These are phyloP conservation scores for Suhomyces pyralidae DNA, from an alignment of 805 yeast species.

Conservation along the genomic window DNA sequence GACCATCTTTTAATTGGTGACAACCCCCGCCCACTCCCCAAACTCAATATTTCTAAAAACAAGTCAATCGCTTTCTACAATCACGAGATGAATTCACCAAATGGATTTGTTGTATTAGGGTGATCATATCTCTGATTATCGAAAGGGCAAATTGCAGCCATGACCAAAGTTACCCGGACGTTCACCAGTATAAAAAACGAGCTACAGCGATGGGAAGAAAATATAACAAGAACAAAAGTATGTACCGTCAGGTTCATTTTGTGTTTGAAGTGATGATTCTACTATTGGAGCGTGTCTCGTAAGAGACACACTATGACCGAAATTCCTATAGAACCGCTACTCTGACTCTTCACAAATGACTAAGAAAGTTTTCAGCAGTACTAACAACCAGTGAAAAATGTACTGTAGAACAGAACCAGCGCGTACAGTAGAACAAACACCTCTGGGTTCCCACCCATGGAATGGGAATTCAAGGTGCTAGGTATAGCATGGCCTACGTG, in stretches of 20 bases:
- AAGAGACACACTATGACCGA: slow-evolving; percentile 6
- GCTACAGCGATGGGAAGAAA: neutral
- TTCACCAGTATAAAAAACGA: neutral
- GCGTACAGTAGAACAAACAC: neutral
- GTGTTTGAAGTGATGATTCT: slow-evolving; percentile 13
- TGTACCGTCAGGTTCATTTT: neutral
- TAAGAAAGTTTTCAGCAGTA: neutral
- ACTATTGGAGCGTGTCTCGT: slow-evolving; percentile 5
- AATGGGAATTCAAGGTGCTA: neutral
- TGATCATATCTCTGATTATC: too few relatives aligned
- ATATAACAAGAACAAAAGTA: neutral
- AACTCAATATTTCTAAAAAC: too few relatives aligned
- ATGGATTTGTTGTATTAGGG: too few relatives aligned
- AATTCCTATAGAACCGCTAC: slow-evolving; percentile 19
- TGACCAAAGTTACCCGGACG: neutral
- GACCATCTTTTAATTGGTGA: too few relatives aligned
- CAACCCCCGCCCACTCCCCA: too few relatives aligned
- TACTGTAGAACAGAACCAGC: neutral
- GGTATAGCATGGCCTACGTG: neutral
- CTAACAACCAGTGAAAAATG: neutral
- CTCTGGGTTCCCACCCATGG: neutral
- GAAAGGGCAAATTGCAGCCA: neutral
- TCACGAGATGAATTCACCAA: too few relatives aligned
- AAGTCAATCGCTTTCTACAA: too few relatives aligned
- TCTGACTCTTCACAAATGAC: slow-evolving; percentile 8